Evolutionary conservation across 306 rosid species (phyloP), one percentile per base, ranked within the genome.

Genomic region (Phaseolus lunatus): DNA sequence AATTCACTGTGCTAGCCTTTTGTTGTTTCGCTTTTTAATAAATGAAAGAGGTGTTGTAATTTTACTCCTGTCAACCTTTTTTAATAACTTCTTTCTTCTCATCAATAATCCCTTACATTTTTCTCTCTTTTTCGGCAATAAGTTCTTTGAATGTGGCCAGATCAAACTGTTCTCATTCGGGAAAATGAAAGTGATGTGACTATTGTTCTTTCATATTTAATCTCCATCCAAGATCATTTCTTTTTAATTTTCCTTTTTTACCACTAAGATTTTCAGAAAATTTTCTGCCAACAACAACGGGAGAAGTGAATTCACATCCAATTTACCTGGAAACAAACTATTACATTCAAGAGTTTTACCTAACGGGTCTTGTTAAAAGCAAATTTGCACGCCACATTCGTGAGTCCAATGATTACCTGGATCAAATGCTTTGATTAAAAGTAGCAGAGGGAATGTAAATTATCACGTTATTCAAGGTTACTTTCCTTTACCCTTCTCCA

Each of bases 151-250:
- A 27, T 76, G 39, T 3, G 71, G 69, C 9, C 6, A 27, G 70
- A 39, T 48, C 2, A 58, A 58, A 35, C 0, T 6, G 11, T 37
- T 54, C 67, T 37, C 20, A 58, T 75, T 20, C 48, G 7, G 7
- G 76, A 57, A 37, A 48, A 57, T 67, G 80, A 56, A 35, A 74
- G 47, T 67, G 43, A 75, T 67, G 39, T 4, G 9, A 57, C 57
- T 52, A 48, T 48, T 75, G 35, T 75, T 75, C 66, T 67, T 57
- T 73, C 56, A 7, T 5, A 16, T 62, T 65, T 5, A 54, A 12
- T 31, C 31, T 73, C 23, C 0, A 15, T 13, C 67, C 13, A n/a
- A 24, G 43, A 57, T 20, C 11, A 24, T 49, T 71, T 63, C 58
- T 58, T 43, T 73, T 57, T 70, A 7, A 31, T 35, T 53, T 71